Evolutionary conservation across 306 rosid species (phyloP), one percentile per base, ranked within the genome.

Genomic region (Benincasa hispida): DNA sequence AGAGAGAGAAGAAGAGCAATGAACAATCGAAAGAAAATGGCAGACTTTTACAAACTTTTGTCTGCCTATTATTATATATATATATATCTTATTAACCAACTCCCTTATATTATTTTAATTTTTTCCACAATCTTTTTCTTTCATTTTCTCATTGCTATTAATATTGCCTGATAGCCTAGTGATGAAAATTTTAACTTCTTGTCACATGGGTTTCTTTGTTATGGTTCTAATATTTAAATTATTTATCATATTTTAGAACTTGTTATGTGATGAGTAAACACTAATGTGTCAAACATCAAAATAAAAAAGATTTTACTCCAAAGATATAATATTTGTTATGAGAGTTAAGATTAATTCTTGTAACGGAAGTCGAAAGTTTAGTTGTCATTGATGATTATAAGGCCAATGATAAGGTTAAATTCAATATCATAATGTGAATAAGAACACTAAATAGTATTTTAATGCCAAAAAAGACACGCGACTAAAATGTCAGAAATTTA

Each of bases 1-100:
- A 69, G 3, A 37, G 54, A 48, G 19, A 14, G 18, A 66, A 47
- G 77, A 79, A 88, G 13, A 65, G 19, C 11, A 72, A 47, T 5
- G n/a, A 72, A 69, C 22, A 69, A 41, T 6, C 56, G 75, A 68
- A 39, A 25, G 21, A 24, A 42, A 69, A 69, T 22, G 37, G 75
- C 56, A 69, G 56, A 7, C 14, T 25, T 42, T 30, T 47, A 17
- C 9, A 25, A 72, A 27, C 75, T 69, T 68, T 45, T 45, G 55
- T 45, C 56, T 47, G 12, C 14, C 75, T 24, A 12, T 69, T 12
- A 27, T 59, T 10, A 10, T 24, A 15, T n/a, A n/a, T n/a, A n/a
- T n/a, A n/a, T 32, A 17, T 32, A 30, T 32, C 42, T 30, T 14
- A 11, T 14, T 59, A 37, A 66, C 19, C 13, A 47, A 47, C 55